Conservation (phyloP, 2,329 filamentous ascomycete genomes). For the Neospermospora avenae region DNA sequence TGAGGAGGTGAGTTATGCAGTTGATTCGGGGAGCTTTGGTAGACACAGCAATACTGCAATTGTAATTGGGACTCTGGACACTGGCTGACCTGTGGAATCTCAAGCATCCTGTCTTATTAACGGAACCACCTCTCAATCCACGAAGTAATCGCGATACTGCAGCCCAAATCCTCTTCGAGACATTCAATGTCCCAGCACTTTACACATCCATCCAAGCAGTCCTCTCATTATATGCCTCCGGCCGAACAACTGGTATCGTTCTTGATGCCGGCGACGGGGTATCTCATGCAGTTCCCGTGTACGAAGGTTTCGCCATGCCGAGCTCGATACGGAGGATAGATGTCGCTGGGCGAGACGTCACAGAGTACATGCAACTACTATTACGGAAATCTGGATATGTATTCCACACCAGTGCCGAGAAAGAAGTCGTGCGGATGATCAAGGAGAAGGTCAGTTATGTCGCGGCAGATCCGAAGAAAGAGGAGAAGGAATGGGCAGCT, state of each 20-base stretch:
- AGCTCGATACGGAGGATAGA: slow-evolving; percentile 95
- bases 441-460: slow-evolving; percentile 95
- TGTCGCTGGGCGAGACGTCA: slow-evolving; percentile 92
- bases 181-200: slow-evolving; percentile 94
- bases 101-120: slow-evolving; percentile 90
- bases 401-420: slow-evolving; percentile 97
- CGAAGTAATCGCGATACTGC: slow-evolving; percentile 93
- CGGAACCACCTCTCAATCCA: slow-evolving; percentile 93
- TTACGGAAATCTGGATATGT: slow-evolving; percentile 90
- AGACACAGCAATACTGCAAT: neutral
- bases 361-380: slow-evolving; percentile 88
- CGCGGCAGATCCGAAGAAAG: slow-evolving; percentile 82
- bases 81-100: slow-evolving; percentile 2
- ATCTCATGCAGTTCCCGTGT: slow-evolving; percentile 94
- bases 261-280: slow-evolving; percentile 95
- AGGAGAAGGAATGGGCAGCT: slow-evolving; percentile 93
- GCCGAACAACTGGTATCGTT: slow-evolving; percentile 92
- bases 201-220: slow-evolving; percentile 98
- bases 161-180: slow-evolving; percentile 97
- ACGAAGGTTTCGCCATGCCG: slow-evolving; percentile 95
- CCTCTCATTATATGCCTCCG: slow-evolving; percentile 91
- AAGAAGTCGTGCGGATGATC: slow-evolving; percentile 96
- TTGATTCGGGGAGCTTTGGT: neutral
- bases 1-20: slow-evolving; percentile 70
- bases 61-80: neutral